A percentile compares a stretch with the other conserved stretches of the same genome.
These are phyloP conservation scores for Rubia peregrina DNA, from an alignment of 305 asterid species.

Conservation along the genomic window DNA sequence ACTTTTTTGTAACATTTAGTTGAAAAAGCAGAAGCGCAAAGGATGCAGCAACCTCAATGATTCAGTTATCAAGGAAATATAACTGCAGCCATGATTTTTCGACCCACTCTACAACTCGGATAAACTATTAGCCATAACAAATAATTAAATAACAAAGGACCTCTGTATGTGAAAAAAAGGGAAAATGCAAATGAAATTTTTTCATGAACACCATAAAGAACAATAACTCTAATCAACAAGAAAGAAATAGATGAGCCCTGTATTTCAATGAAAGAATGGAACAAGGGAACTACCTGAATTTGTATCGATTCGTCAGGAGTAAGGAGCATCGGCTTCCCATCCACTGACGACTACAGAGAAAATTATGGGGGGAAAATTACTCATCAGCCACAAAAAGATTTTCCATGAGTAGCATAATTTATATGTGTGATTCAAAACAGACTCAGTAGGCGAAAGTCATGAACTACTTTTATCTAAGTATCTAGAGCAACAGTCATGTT, in stretches of 20 bases:
- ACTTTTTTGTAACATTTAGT: not conserved
- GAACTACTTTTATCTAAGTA: not conserved
- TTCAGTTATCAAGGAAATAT: not conserved
- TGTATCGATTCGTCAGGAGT: constrained; percentile 98
- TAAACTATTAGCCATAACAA: not conserved
- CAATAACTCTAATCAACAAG: not conserved
- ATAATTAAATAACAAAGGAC: not conserved
- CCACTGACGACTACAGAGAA: constrained; percentile 85
- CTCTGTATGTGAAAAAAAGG: not conserved
- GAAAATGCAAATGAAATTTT: not conserved
- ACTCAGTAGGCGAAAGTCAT: not conserved
- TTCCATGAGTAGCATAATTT: not conserved
- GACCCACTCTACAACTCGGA: not conserved
- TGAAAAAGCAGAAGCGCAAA: not conserved
- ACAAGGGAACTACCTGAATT: constrained; percentile 54
- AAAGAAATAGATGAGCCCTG: not conserved
- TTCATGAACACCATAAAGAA: not conserved
- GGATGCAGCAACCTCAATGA: not conserved
- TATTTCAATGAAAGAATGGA: not conserved
- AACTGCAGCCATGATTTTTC: not conserved
- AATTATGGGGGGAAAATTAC: constrained; percentile 15
- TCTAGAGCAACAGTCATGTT: not conserved
- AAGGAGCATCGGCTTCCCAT: constrained; percentile 96
- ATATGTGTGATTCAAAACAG: not conserved
- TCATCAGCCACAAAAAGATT: constrained; percentile 11